These are phyloP conservation scores for Eucalyptus sideroxylon DNA, from an alignment of 345 rosid species.

Conservation along the genomic window DNA sequence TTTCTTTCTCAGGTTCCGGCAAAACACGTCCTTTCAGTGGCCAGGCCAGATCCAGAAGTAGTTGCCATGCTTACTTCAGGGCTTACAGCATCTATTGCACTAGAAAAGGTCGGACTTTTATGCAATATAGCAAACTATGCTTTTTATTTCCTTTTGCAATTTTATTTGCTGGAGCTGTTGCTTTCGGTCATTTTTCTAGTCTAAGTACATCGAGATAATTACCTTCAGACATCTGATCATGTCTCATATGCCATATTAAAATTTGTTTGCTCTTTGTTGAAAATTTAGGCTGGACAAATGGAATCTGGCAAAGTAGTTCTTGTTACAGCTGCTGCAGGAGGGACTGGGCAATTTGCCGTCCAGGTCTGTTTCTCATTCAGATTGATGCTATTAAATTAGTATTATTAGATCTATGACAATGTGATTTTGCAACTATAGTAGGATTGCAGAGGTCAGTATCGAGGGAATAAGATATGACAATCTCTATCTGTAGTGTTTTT, in stretches of 20 bases:
- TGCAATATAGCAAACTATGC: not conserved
- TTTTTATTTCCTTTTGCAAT: not conserved
- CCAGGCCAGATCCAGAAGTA: conserved; percentile 94
- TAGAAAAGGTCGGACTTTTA: conserved; percentile 53
- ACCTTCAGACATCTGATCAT: not conserved
- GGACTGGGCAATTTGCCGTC: conserved; percentile 96
- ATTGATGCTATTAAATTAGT: not conserved
- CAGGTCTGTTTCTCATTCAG: conserved; percentile 39
- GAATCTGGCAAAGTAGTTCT: conserved; percentile 69
- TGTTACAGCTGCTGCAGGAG: conserved; percentile 98
- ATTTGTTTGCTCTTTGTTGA: not conserved
- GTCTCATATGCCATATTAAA: not conserved
- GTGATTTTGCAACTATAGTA: not conserved
- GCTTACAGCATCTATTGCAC: conserved; percentile 85
- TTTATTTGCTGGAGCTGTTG: not conserved
- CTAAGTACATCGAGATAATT: not conserved
- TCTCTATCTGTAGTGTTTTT: not conserved
- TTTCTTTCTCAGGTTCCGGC: conserved; percentile 41
- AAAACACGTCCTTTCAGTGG: conserved; percentile 74
- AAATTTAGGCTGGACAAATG: conserved; percentile 70
- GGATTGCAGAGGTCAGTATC: not conserved
- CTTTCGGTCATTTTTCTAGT: not conserved
- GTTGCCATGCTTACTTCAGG: conserved; percentile 99
- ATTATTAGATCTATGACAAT: not conserved
- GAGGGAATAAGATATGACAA: not conserved